Evolutionary conservation across 2,329 filamentous ascomycete species (phyloP), one percentile per base, ranked within the genome.

Genomic region (Penicillium sp.): DNA sequence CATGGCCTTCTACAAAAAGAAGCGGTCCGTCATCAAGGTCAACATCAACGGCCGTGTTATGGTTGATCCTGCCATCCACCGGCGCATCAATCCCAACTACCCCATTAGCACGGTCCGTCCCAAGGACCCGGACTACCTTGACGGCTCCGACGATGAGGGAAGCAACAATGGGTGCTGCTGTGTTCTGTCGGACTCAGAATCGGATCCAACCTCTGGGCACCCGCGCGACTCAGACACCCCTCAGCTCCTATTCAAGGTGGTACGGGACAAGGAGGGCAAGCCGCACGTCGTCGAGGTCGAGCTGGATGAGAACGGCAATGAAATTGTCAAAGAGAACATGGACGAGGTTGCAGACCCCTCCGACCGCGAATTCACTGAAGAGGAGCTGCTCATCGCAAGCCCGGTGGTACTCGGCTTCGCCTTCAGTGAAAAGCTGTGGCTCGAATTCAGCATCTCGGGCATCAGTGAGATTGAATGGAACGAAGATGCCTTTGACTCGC

Each of bases 31-130:
- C 13, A 72, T 86, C 64, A 91, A 88, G 66, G 84, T 94, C 68
- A 88, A 88, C 62, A 84, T 95, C 66, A 88, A 89, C 54, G 86
- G 88, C 17, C 83, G 90, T 28, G 78, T 95, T 54, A 95, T 95
- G 88, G 76, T 95, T 22, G 90, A 95, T 62, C 82, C 88, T 0
- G 82, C 82, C 3, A 87, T 86, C 37, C 89, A 94, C 69, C 81
- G 88, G 8, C 81, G 87, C 31, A 87, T 91, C 66, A 87, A 93
- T 57, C 87, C 89, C 1, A 95, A 95, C 64, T 95, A 95, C 57
- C 80, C 79, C 0, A 80, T 91, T 59, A 87, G 85, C 21, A 76
- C 79, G 2, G 82, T 95, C 48, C 83, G 84, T 43, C 80, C 85
- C 0, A 84, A 86, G 58, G 84, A 89, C 51, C 77, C 81, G 24